These are phyloP conservation scores for Leptoxyphium fumago DNA, from an alignment of 2,329 filamentous ascomycete species.

Conservation along the genomic window DNA sequence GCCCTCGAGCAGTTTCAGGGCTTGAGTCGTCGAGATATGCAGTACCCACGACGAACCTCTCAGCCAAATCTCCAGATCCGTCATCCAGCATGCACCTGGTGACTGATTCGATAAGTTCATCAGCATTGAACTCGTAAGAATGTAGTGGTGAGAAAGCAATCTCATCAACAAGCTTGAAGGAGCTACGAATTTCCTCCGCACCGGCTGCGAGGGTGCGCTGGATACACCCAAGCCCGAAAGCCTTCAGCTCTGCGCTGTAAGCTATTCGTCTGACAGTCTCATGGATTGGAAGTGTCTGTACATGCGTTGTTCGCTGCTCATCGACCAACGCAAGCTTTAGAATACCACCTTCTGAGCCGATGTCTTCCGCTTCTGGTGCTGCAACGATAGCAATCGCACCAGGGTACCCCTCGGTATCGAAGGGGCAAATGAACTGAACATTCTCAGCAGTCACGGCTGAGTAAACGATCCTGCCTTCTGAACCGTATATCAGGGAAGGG, in stretches of 20 bases:
- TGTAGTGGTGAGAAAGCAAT: constrained; percentile 70
- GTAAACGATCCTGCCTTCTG: constrained; percentile 76
- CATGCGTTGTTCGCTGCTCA: constrained; percentile 72
- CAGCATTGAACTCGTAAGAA: constrained; percentile 46
- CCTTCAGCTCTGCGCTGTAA: constrained; percentile 64
- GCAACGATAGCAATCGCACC: constrained; percentile 71
- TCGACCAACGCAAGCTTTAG: constrained; percentile 73
- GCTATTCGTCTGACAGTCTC: constrained; percentile 78
- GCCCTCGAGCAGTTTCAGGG: constrained; percentile 46
- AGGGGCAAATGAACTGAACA: constrained; percentile 65
- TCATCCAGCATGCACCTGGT: constrained; percentile 60
- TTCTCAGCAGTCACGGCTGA: constrained; percentile 86
- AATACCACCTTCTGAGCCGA: constrained; percentile 35
- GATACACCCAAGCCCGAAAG: constrained; percentile 79
- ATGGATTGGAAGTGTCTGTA: constrained; percentile 61
- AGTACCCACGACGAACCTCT: constrained; percentile 86
- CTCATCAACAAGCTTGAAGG: constrained; percentile 84
- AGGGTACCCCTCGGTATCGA: constrained; percentile 70
- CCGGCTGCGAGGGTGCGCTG: constrained; percentile 55
- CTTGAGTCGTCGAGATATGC: constrained; percentile 54
- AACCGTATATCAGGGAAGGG: constrained; percentile 81
- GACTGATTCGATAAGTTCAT: constrained; percentile 74
- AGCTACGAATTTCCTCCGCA: constrained; percentile 61
- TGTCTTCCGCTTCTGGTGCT: not conserved
- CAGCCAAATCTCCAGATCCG: constrained; percentile 35